Evolutionary conservation across 305 asterid species (phyloP).

Genomic region (Fraxinus albicans): DNA sequence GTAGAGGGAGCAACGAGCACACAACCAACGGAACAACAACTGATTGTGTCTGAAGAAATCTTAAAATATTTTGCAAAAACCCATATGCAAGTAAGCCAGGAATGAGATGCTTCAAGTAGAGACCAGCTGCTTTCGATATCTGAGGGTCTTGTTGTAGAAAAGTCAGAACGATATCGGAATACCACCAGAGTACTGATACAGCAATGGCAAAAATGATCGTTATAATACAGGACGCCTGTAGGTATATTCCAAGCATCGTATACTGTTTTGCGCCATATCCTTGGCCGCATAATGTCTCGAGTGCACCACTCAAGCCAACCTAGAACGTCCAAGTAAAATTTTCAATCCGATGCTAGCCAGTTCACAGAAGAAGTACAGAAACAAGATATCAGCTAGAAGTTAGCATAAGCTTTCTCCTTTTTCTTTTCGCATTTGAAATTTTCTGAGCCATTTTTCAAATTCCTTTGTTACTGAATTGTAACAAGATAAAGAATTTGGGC

Average conservation of each 20-base stretch:
- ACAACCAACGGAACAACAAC: background rate
- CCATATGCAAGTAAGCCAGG: background rate
- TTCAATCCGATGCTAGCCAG: background rate
- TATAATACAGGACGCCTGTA: background rate
- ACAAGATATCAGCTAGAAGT: background rate
- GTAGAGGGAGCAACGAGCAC: background rate
- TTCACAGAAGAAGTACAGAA: background rate
- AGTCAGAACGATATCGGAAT: background rate
- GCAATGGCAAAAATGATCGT: background rate
- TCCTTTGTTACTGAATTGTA: background rate
- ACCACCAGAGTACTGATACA: background rate
- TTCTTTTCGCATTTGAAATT: background rate
- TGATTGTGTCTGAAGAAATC: background rate
- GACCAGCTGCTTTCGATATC: background rate
- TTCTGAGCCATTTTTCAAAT: background rate
- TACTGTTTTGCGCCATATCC: background rate
- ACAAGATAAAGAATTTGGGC: background rate
- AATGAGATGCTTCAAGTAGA: background rate
- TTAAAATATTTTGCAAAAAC: background rate
- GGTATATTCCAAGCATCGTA: background rate
- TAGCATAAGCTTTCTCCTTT: background rate
- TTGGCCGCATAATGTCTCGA: background rate
- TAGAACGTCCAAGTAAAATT: background rate
- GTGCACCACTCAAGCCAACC: background rate
- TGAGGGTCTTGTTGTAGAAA: background rate